A percentile compares a stretch with the other conserved stretches of the same genome.
These are phyloP conservation scores for Tetradesmus lagerheimii DNA, from an alignment of 139 green algal species.

Conservation along the genomic window DNA sequence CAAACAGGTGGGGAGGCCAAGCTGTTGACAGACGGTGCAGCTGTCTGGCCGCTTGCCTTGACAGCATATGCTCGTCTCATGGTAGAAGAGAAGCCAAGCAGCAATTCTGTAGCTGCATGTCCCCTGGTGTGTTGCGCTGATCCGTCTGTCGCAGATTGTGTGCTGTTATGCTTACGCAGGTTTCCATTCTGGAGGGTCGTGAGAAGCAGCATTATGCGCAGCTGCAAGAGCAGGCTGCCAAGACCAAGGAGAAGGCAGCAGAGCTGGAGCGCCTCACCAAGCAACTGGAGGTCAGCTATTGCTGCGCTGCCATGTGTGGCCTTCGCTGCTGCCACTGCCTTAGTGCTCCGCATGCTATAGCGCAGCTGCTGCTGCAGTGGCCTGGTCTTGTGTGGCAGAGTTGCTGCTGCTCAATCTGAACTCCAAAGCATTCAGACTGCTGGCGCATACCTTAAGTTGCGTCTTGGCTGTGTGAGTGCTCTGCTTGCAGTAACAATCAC, in stretches of 20 bases:
- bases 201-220: constrained; percentile 32
- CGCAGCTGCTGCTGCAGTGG: neutral
- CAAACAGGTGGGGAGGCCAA: constrained; percentile 1
- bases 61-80: too few relatives aligned
- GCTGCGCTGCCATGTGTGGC: neutral
- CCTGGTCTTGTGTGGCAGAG: too few relatives aligned
- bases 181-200: neutral
- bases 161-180: neutral
- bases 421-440: too few relatives aligned
- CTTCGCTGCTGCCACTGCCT: neutral
- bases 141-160: too few relatives aligned
- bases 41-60: too few relatives aligned
- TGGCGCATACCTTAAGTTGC: neutral
- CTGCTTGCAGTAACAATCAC: neutral
- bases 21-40: too few relatives aligned
- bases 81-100: too few relatives aligned
- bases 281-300: constrained; percentile 29
- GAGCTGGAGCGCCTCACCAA: constrained; percentile 39
- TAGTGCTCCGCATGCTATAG: neutral
- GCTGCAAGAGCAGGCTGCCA: constrained; percentile 37
- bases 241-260: constrained; percentile 50
- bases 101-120: too few relatives aligned
- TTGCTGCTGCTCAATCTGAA: too few relatives aligned
- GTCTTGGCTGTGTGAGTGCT: neutral
- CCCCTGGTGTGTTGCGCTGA: too few relatives aligned